Evolutionary conservation across 2,329 filamentous ascomycete species (phyloP).

Genomic region (Verticillium nubilum): DNA sequence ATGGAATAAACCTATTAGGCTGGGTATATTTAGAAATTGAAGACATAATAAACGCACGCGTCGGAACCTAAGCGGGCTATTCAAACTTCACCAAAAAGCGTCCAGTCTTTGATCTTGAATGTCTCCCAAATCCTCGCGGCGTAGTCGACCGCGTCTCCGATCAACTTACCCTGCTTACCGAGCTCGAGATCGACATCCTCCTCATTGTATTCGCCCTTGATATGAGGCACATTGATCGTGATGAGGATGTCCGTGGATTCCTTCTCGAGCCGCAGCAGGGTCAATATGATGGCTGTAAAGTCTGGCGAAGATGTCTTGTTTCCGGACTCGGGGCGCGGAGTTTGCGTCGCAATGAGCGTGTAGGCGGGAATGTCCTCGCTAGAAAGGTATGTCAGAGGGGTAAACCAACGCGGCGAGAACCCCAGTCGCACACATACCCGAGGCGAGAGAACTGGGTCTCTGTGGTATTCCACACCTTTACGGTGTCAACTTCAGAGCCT

Average conservation of each 20-base stretch:
- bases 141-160: conserved; percentile 64
- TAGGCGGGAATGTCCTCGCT: conserved; percentile 54
- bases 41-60: background rate
- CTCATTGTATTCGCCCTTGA: conserved; percentile 66
- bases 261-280: conserved; percentile 69
- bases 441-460: conserved; percentile 53
- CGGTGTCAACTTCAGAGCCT: conserved; percentile 54
- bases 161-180: conserved; percentile 60
- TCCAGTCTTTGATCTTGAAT: conserved; percentile 77
- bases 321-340: conserved; percentile 27
- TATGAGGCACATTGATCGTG: conserved; percentile 83
- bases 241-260: conserved; percentile 77
- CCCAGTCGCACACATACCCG: conserved; percentile 31
- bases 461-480: conserved; percentile 63
- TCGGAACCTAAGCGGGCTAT: background rate
- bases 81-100: conserved; percentile 54
- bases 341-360: conserved; percentile 64
- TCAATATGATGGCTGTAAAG: conserved; percentile 71
- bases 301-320: conserved; percentile 39
- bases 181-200: conserved; percentile 64
- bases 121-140: conserved; percentile 63
- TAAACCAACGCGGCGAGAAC: background rate
- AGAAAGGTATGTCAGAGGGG: conserved; percentile 1
- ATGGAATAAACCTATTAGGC: background rate
- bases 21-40: background rate